Percentiles rank a stretch among this genome's conserved stretches.
Evolutionary conservation across 1,284 basidiomycete genomes (phyloP).

Genomic region (Omphalotus olearius): DNA sequence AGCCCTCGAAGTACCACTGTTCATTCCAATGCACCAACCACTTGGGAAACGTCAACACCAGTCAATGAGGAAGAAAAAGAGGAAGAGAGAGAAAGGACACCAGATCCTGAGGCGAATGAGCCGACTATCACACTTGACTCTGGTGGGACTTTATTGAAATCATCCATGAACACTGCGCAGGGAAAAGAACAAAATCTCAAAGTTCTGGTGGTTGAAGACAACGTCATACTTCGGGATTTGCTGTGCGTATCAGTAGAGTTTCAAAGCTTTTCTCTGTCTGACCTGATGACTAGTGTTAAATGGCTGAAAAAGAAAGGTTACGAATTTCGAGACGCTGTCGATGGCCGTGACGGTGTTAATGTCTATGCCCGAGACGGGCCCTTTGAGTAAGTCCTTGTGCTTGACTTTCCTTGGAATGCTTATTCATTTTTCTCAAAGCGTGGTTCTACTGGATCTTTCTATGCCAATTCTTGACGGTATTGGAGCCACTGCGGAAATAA

Average conservation of each 20-base stretch:
- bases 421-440: conserved; percentile 37
- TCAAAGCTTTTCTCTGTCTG: neutral
- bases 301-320: conserved; percentile 84
- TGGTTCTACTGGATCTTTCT: conserved; percentile 85
- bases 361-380: conserved; percentile 64
- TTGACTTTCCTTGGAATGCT: neutral
- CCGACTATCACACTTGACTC: conserved; percentile 53
- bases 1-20: conserved; percentile 46
- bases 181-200: conserved; percentile 40
- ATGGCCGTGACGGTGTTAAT: conserved; percentile 84
- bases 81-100: conserved; percentile 3
- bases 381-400: conserved; percentile 61
- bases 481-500: conserved; percentile 81
- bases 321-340: conserved; percentile 74
- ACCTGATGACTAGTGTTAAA: conserved; percentile 49
- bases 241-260: conserved; percentile 42
- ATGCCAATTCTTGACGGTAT: conserved; percentile 94
- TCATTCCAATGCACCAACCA: conserved; percentile 37
- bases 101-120: conserved; percentile 26
- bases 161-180: conserved; percentile 48
- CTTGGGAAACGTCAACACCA: conserved; percentile 26
- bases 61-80: conserved; percentile 28
- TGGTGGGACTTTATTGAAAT: conserved; percentile 57
- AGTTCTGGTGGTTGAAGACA: conserved; percentile 83
- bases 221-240: conserved; percentile 68